Evolutionary conservation across 306 rosid species (phyloP).

Genomic region (Castanospermum australe): DNA sequence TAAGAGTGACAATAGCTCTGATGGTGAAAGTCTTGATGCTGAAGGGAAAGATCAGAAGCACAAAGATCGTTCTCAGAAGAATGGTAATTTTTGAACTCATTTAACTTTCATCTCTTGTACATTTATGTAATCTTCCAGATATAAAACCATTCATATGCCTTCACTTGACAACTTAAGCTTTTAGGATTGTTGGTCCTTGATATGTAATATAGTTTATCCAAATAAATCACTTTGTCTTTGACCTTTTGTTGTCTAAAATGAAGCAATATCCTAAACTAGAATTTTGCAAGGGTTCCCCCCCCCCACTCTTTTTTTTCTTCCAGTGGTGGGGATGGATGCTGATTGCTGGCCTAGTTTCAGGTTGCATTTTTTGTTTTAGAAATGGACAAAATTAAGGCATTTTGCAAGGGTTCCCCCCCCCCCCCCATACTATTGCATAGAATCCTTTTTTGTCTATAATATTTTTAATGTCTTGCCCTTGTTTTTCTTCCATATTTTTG

Average conservation of each 20-base stretch:
- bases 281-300: neutral
- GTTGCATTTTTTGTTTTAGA: neutral
- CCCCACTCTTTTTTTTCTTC: neutral
- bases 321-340: neutral
- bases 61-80: slow-evolving; percentile 31
- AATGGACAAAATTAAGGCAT: neutral
- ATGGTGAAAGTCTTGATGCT: slow-evolving; percentile 34
- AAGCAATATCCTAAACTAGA: neutral
- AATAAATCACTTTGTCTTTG: neutral
- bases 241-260: neutral
- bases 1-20: slow-evolving; percentile 38
- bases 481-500: neutral
- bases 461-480: neutral
- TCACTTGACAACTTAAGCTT: too few species aligned
- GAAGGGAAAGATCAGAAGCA: slow-evolving; percentile 42
- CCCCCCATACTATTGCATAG: neutral
- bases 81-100: slow-evolving; percentile 37
- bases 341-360: neutral
- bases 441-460: neutral
- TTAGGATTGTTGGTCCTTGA: too few species aligned
- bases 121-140: too few species aligned
- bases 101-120: neutral
- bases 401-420: too few species aligned
- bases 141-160: too few species aligned
- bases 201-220: neutral